A percentile compares a stretch with the other conserved stretches of the same genome.
Evolutionary conservation across 768 basidiomycete species (phyloP).

Genomic region (Agaricus subrufescens): DNA sequence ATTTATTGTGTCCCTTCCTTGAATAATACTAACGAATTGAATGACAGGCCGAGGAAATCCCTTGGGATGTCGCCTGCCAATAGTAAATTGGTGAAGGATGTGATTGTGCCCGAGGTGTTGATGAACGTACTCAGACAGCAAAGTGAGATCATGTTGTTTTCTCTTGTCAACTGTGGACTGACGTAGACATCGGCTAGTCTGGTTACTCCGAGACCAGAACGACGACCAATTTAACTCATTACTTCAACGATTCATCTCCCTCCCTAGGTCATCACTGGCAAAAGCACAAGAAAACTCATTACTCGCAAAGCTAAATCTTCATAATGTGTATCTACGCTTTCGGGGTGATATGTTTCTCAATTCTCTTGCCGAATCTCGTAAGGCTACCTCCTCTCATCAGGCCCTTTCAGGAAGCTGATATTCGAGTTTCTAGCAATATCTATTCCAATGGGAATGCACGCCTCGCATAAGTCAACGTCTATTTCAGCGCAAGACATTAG

Average conservation of each 20-base stretch:
- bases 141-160: constrained; percentile 38
- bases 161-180: neutral
- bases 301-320: constrained; percentile 73
- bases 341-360: constrained; percentile 85
- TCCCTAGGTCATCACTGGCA: constrained; percentile 52
- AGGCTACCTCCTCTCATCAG: constrained; percentile 21
- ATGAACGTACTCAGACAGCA: constrained; percentile 62
- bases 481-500: constrained; percentile 55
- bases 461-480: constrained; percentile 30
- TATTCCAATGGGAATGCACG: constrained; percentile 73
- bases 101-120: constrained; percentile 55
- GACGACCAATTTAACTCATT: constrained; percentile 47
- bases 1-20: neutral
- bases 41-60: constrained; percentile 39
- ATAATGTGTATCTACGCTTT: constrained; percentile 75
- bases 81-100: constrained; percentile 29
- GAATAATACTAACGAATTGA: neutral
- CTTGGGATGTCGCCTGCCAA: constrained; percentile 28
- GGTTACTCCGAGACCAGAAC: constrained; percentile 57
- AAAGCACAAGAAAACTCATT: constrained; percentile 74
- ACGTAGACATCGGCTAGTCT: constrained; percentile 38
- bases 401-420: neutral
- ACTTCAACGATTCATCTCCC: constrained; percentile 50
- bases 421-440: constrained; percentile 57
- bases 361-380: constrained; percentile 88